A percentile compares a stretch with the other conserved stretches of the same genome.
phyloP scores from a whole-genome alignment of 2,329 filamentous ascomycete genomes.

The Ceratocystis variospora region DNA sequence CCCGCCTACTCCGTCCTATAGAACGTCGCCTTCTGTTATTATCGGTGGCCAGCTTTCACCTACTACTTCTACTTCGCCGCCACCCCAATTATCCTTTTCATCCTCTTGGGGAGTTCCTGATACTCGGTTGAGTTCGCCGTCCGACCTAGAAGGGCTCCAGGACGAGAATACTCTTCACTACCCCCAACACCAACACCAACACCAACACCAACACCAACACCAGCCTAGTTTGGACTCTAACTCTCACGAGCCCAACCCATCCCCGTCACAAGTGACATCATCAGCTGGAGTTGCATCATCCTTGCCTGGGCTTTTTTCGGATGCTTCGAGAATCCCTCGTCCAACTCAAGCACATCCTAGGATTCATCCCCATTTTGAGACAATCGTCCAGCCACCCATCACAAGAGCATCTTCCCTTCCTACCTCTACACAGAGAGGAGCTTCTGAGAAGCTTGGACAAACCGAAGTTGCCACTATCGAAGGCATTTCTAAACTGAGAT shows the following conservation, averaged over 20 bases:
- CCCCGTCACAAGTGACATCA: background rate
- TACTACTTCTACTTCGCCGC: background rate
- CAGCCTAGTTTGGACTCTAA: background rate
- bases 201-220: background rate
- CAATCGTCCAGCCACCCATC: background rate
- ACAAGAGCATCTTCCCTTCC: conserved; percentile 1
- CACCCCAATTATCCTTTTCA: background rate
- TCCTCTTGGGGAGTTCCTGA: conserved; percentile 1
- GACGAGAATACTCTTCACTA: background rate
- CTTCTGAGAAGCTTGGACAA: background rate
- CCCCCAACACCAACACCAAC: background rate
- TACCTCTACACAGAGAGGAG: background rate
- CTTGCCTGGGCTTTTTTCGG: background rate
- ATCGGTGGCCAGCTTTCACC: background rate
- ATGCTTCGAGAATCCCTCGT: conserved; percentile 1
- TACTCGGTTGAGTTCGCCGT: background rate
- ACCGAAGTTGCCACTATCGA: background rate
- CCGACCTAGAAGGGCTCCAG: background rate
- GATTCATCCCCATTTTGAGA: background rate
- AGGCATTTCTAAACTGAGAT: background rate
- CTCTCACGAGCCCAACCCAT: background rate
- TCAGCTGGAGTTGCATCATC: background rate
- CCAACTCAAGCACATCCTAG: background rate
- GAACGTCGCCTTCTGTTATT: background rate
- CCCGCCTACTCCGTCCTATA: background rate